Evolutionary conservation across 2,329 filamentous ascomycete genomes (phyloP), one percentile per base, ranked within the genome.

Genomic region (Alternaria brassicae): DNA sequence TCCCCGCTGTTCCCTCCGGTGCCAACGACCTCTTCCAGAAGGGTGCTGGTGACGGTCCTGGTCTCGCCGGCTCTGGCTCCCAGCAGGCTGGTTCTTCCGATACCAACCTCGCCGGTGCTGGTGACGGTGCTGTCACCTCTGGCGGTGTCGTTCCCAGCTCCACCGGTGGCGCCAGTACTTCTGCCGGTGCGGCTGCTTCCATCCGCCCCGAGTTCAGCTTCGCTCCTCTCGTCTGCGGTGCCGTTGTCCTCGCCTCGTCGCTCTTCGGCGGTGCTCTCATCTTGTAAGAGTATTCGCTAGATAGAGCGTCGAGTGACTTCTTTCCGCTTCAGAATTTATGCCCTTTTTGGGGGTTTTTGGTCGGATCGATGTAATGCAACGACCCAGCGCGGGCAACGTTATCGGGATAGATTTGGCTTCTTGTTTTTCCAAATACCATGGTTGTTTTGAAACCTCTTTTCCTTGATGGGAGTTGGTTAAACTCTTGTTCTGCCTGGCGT

Each of bases 21-120:
- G 86, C 86, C 21, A 75, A 80, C 73, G 81, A 84, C 69, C 88
- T 82, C 80, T 81, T 89, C 79, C 81, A 80, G 60, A 74, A 83
- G 6, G 87, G 87, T 68, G 85, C 86, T 44, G 87, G 87, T 48
- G 79, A 77, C 36, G 86, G 84, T 4, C 79, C 80, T 25, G 87
- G 87, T 70, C 84, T 89, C 63, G 62, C 57, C 12, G 87, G 86
- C 45, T 55, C 75, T 58, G 87, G 87, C 30, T 85, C 81, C 61
- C 86, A 88, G 79, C 80, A 82, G 58, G 77, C 85, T 32, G 86
- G 86, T 52, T 81, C 82, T 58, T 71, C 75, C 34, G 62, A 63
- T 27, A 65, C 67, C 28, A 82, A 82, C 53, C 77, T 81, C 47
- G 79, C 85, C 30, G 75, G 79, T 52, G 77, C 85, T 62, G 83